phyloP scores from a whole-genome alignment of 495 filamentous ascomycete genomes.

The Penicillium parvum region DNA sequence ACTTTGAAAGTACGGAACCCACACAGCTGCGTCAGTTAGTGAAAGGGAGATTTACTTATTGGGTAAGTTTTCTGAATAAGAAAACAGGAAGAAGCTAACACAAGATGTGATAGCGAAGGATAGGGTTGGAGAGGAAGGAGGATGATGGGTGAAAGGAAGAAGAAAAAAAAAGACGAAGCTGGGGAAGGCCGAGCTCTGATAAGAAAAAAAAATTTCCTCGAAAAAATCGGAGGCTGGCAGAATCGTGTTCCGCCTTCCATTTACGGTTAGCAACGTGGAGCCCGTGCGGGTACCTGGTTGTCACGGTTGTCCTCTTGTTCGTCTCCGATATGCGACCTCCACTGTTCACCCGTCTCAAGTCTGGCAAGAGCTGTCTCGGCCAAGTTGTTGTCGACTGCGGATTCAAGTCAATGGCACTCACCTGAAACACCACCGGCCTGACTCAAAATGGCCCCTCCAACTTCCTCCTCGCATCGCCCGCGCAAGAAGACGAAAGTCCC shows the following conservation, averaged over 20 bases:
- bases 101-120: slow-evolving; percentile 13
- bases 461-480: slow-evolving; percentile 49
- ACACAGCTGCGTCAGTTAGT: slow-evolving; percentile 37
- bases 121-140: slow-evolving; percentile 16
- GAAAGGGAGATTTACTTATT: slow-evolving; percentile 20
- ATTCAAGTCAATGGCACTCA: slow-evolving; percentile 24
- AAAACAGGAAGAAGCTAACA: slow-evolving; percentile 17
- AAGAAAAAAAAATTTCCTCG: slow-evolving; percentile 28
- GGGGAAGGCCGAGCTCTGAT: slow-evolving; percentile 28
- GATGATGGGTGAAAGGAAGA: slow-evolving; percentile 4
- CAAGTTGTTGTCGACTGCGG: too few relatives aligned
- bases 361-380: too few relatives aligned
- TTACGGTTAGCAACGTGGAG: slow-evolving; percentile 5
- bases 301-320: slow-evolving; percentile 6
- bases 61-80: slow-evolving; percentile 6
- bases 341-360: too few relatives aligned
- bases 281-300: slow-evolving; percentile 15
- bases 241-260: slow-evolving; percentile 27
- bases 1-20: slow-evolving; percentile 38
- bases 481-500: slow-evolving; percentile 55
- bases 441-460: slow-evolving; percentile 30
- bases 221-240: slow-evolving; percentile 32
- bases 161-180: slow-evolving; percentile 11
- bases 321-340: too few relatives aligned
- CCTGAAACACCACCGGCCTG: slow-evolving; percentile 8